Base-by-base conservation (phyloP, 2,329 filamentous ascomycete species). In the Endoconidiophora polonica region DNA sequence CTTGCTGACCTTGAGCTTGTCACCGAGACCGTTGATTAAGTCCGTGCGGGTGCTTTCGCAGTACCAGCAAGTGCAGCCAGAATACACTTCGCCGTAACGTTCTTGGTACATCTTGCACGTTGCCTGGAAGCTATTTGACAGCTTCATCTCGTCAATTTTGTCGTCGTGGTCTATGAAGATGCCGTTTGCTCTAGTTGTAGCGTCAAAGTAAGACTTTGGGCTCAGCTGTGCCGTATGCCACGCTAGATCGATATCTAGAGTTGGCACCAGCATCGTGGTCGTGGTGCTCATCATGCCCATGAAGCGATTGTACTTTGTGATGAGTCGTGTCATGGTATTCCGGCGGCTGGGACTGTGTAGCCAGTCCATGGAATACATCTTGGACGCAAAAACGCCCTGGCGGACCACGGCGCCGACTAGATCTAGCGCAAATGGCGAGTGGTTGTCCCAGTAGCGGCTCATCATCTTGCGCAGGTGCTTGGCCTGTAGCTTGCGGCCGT, bases 181-280 rank as follows among this genome's bases (percentile, higher is more conserved):
- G 1, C 53, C 54, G 0, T 70, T 71, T 20, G 61, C 60, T 0
- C 46, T 49, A 1, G 70, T 59, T 1, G 74, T 80, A 59, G 74
- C 80, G 2, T 60, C 53, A 57, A 76, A 81, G 63, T 91, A 91
- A 3, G 66, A 58, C 2, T 60, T 58, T 0, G 84, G 81, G 6
- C 67, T 73, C 2, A 90, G 73, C 60, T 90, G 82, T 58, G 90
- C 83, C 0, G 83, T 90, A 60, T 93, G 86, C 82, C 83, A 87
- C 0, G 75, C 81, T 0, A 87, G 66, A 58, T 87, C 83, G 4
- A 87, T 70, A 55, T 87, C 83, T 0, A 86, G 67, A 0, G 82
- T 87, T 0, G 83, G 83, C 0, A 87, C 82, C 0, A 69, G 73
- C 12, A 74, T 65, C 3, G 70, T 60, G 0, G 54, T 56, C 41